Conservation (phyloP, 345 rosid genomes). For the Noccaea bulbosa region DNA sequence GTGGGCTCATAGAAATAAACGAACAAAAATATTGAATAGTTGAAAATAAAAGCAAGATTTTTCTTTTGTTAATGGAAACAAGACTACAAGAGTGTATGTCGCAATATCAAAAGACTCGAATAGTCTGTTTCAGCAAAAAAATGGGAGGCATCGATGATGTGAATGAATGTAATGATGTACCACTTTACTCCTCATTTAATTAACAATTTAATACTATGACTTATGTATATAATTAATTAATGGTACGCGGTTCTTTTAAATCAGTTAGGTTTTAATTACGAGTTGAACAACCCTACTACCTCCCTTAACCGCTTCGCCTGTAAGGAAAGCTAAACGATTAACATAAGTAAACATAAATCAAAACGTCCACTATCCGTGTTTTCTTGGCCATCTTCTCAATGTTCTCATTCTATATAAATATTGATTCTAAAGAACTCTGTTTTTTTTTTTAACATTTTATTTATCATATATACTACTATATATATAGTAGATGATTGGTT, state of each 20-base stretch:
- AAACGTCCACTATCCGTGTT: not conserved
- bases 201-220: not conserved
- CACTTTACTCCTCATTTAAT: not conserved
- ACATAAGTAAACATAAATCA: constrained; percentile 4
- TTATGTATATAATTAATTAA: not conserved
- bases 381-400: constrained; percentile 3
- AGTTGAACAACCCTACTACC: constrained; percentile 8
- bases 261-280: constrained; percentile 12
- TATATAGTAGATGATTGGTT: constrained; percentile 25
- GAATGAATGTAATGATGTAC: not conserved
- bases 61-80: constrained; percentile 5
- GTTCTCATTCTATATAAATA: not conserved
- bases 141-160: constrained; percentile 17
- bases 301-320: not conserved
- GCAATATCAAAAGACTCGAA: constrained; percentile 7
- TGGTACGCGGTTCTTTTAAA: not conserved
- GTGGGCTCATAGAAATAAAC: not conserved
- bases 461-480: not conserved
- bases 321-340: constrained; percentile 17
- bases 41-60: constrained; percentile 1
- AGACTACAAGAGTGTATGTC: constrained; percentile 13
- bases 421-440: constrained; percentile 3
- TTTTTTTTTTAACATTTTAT: not conserved
- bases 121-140: constrained; percentile 1
- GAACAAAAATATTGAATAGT: not conserved